A percentile compares a stretch with the other conserved stretches of the same genome.
Conservation (phyloP, 371 early-diverging fungal species). For the Batrachochytrium dendrobatidis region DNA sequence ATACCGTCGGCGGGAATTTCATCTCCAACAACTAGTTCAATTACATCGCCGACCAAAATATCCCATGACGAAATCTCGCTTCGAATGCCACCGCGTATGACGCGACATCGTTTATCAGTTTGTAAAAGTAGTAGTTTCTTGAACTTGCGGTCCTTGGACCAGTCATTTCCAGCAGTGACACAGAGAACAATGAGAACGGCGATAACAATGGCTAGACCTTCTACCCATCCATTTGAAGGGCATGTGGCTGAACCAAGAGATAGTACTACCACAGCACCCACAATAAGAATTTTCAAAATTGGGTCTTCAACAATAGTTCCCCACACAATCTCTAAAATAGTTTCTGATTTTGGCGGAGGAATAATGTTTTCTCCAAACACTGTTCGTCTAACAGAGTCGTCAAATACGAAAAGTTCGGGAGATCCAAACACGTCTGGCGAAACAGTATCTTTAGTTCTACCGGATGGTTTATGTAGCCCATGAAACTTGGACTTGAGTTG, state of each 20-base stretch:
- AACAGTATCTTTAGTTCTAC: background rate
- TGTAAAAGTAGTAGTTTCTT: constrained; percentile 50
- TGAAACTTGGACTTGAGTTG: constrained; percentile 13
- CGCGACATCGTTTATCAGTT: constrained; percentile 53
- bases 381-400: constrained; percentile 22
- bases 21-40: constrained; percentile 48
- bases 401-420: constrained; percentile 27
- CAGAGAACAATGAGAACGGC: constrained; percentile 87
- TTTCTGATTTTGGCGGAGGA: constrained; percentile 56
- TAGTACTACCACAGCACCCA: constrained; percentile 72
- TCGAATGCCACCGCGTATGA: constrained; percentile 35
- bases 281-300: constrained; percentile 54
- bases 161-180: constrained; percentile 93
- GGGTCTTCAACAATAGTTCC: constrained; percentile 43
- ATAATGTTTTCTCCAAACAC: constrained; percentile 68
- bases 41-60: constrained; percentile 51
- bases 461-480: background rate
- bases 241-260: constrained; percentile 58
- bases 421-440: background rate
- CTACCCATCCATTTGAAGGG: constrained; percentile 58
- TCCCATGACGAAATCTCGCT: constrained; percentile 44
- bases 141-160: constrained; percentile 91
- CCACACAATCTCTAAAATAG: constrained; percentile 61
- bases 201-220: constrained; percentile 82
- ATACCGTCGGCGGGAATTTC: constrained; percentile 47